Base-by-base conservation (phyloP, 75 land plant genomes). In the Cupressus sempervirens region DNA sequence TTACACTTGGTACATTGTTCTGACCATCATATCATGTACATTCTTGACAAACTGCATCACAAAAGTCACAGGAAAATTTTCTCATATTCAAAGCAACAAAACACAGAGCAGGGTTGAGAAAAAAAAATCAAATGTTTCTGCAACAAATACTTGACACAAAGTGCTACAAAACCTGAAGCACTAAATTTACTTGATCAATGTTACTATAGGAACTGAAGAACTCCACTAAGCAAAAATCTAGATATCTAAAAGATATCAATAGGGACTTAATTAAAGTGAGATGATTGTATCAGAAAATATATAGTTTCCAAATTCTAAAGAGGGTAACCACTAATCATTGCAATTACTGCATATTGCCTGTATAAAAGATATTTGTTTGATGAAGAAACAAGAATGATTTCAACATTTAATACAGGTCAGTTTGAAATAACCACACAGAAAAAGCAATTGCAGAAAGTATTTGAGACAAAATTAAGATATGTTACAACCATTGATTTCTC, bases 21-120 rank as follows among this genome's bases (percentile, higher is more conserved):
- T 91, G 80, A 91, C 95, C 92, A 96, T 91, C 91, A 87, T 91
- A 80, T 95, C 93, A 84, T 88, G 98, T 20, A 96, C 90, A 85
- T 90, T 90, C 84, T 90, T 93, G 41, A 96, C 91, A 88, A 93
- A 89, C 97, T 95, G 90, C 82, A 85, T 79, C 46, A 45, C 14
- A 79, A 79, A 41, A 72, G 4, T 79, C 48, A 79, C 46, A 36
- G 9, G 46, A 77, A 20, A 77, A 77, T 77, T 38, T 40, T 10
- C 32, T 68, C 12, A 26, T 68, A 68, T 77, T 0, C 23, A 20
- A 77, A 10, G 26, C 7, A 20, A 43, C 29, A 68, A 77, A 77
- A 26, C 52, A n/a, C 45, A 43, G 23, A 79, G 50, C 29, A 79
- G 52, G 50, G 12, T 48, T 11, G 48, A 79, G 52, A 18, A 79